phyloP scores from a whole-genome alignment of 306 rosid genomes.

The Quercus bicolor region DNA sequence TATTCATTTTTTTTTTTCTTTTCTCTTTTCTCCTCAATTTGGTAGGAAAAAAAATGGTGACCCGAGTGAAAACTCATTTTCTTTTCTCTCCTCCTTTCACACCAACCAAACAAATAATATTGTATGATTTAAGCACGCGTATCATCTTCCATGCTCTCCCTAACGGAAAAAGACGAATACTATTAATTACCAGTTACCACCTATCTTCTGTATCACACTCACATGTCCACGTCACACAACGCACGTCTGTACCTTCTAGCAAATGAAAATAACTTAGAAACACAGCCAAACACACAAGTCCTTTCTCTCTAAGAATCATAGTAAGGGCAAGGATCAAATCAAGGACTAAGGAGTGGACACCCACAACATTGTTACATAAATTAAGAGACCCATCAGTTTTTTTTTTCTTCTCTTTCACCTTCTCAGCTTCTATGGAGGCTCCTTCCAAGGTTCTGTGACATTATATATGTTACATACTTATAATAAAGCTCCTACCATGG shows the following conservation, averaged over 20 bases:
- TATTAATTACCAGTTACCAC: not conserved
- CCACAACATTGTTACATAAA: slow-evolving; percentile 9
- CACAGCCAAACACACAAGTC: not conserved
- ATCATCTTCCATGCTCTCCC: no score
- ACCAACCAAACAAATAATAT: no score
- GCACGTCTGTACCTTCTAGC: not conserved
- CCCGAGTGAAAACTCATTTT: no score
- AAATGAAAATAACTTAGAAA: not conserved
- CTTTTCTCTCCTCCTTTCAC: no score
- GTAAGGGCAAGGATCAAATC: no score
- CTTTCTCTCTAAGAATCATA: not conserved
- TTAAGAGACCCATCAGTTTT: slow-evolving; percentile 24
- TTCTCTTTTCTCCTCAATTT: no score
- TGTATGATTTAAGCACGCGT: not conserved
- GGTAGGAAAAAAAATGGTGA: no score
- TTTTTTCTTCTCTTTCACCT: slow-evolving; percentile 3
- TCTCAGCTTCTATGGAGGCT: not conserved
- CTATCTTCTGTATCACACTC: not conserved
- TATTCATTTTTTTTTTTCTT: no score
- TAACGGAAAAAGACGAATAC: not conserved
- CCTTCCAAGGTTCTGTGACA: not conserved
- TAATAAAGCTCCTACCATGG: slow-evolving; percentile 9
- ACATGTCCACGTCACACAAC: not conserved
- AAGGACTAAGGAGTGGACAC: not conserved
- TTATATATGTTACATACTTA: no score